Evolutionary conservation across 768 basidiomycete genomes (phyloP).

Genomic region (Tricholoma terreum): DNA sequence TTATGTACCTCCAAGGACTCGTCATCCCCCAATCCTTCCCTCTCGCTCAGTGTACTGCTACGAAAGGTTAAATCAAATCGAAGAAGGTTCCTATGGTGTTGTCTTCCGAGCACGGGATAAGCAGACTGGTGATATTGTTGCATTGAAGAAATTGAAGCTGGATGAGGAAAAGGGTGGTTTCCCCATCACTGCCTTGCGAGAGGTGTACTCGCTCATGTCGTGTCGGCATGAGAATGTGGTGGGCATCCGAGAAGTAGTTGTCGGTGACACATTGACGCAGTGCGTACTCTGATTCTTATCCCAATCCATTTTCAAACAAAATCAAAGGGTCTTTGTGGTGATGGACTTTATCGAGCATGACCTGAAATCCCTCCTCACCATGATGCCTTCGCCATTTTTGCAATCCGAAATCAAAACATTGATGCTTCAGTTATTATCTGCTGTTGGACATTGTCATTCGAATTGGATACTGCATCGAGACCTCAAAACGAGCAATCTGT

Average conservation of each 20-base stretch:
- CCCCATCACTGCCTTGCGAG: conserved; percentile 93
- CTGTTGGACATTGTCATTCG: conserved; percentile 89
- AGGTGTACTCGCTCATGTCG: conserved; percentile 94
- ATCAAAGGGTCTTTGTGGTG: conserved; percentile 89
- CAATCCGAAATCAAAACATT: conserved; percentile 99
- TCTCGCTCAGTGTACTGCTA: conserved; percentile 94
- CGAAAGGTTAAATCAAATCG: conserved; percentile 94
- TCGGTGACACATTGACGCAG: conserved; percentile 98
- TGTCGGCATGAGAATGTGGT: conserved; percentile 97
- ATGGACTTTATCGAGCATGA: conserved; percentile 99
- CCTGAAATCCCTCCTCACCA: conserved; percentile 89
- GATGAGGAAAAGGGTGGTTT: conserved; percentile 99
- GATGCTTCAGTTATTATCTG: conserved; percentile 89
- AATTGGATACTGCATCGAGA: conserved; percentile 99
- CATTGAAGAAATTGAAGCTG: conserved; percentile 95
- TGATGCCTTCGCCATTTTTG: conserved; percentile 95
- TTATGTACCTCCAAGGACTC: conserved; percentile 72
- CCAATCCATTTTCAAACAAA: conserved; percentile 27
- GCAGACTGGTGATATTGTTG: conserved; percentile 92
- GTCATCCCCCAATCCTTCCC: conserved; percentile 76
- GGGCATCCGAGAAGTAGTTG: conserved; percentile 94
- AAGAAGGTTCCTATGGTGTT: conserved; percentile 97
- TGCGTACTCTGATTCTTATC: conserved; percentile 49
- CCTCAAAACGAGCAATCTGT: conserved; percentile 93
- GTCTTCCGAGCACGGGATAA: conserved; percentile 97